phyloP scores from a whole-genome alignment of 2,329 filamentous ascomycete genomes.

The Metarhizium brunneum region DNA sequence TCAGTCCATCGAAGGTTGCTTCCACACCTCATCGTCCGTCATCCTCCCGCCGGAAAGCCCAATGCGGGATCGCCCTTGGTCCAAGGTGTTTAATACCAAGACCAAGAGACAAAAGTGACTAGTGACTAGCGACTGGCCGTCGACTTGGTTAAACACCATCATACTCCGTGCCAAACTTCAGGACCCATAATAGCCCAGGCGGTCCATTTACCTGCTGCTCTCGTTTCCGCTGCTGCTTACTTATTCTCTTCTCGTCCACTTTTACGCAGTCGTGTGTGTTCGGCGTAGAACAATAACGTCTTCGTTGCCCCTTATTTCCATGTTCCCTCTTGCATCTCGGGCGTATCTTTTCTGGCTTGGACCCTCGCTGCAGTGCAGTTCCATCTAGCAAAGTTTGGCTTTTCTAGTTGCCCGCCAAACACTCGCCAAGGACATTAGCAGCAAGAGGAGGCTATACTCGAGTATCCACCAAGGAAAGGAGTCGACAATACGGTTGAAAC shows the following conservation, averaged over 20 bases:
- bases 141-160: constrained; percentile 3
- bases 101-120: neutral
- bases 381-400: neutral
- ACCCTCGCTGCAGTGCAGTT: neutral
- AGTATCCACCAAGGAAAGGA: constrained; percentile 1
- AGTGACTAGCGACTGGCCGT: neutral
- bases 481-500: neutral
- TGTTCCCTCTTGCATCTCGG: neutral
- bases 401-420: neutral
- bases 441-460: neutral
- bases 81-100: neutral
- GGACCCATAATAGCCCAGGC: neutral
- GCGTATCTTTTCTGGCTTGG: neutral
- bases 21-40: neutral
- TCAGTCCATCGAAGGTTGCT: neutral
- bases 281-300: neutral
- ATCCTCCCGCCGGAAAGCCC: constrained; percentile 2
- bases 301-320: neutral
- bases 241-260: neutral
- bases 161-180: neutral
- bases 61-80: constrained; percentile 7
- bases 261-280: neutral
- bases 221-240: neutral
- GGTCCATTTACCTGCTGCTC: constrained; percentile 1
- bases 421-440: neutral